These are phyloP conservation scores for Penicillium sclerotigenum DNA, from an alignment of 2,329 filamentous ascomycete species.

Conservation along the genomic window DNA sequence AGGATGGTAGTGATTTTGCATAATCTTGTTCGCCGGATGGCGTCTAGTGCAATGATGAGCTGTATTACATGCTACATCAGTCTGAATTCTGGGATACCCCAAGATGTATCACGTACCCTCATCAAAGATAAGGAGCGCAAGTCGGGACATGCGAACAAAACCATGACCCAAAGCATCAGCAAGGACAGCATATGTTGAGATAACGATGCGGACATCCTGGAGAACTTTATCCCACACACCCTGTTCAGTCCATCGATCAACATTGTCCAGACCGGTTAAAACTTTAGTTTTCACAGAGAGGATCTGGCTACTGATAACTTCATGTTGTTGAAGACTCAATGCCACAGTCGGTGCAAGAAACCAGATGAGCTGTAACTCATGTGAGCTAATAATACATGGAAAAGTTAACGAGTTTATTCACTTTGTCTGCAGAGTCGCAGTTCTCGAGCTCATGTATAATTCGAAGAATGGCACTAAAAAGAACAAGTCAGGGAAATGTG, in stretches of 20 bases:
- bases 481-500: not conserved
- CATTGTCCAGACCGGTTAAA: constrained; percentile 64
- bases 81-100: not conserved
- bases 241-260: constrained; percentile 70
- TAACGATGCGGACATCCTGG: constrained; percentile 63
- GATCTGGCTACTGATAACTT: constrained; percentile 59
- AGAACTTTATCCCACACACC: constrained; percentile 66
- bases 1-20: constrained; percentile 66
- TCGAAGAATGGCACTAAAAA: constrained; percentile 61
- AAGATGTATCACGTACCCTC: constrained; percentile 59
- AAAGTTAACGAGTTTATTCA: constrained; percentile 29
- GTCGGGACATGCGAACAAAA: constrained; percentile 62
- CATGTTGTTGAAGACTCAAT: constrained; percentile 64
- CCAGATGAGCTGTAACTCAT: constrained; percentile 55
- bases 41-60: constrained; percentile 71
- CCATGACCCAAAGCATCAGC: constrained; percentile 70
- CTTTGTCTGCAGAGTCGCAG: constrained; percentile 51
- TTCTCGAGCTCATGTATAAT: constrained; percentile 63
- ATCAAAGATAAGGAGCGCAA: constrained; percentile 75
- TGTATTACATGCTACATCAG: constrained; percentile 10
- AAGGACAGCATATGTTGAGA: constrained; percentile 74
- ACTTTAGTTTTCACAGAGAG: constrained; percentile 56
- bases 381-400: not conserved
- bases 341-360: constrained; percentile 69
- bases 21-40: constrained; percentile 66